Evolutionary conservation across 768 basidiomycete species (phyloP).

Genomic region (Phanerodontia chrysosporium): DNA sequence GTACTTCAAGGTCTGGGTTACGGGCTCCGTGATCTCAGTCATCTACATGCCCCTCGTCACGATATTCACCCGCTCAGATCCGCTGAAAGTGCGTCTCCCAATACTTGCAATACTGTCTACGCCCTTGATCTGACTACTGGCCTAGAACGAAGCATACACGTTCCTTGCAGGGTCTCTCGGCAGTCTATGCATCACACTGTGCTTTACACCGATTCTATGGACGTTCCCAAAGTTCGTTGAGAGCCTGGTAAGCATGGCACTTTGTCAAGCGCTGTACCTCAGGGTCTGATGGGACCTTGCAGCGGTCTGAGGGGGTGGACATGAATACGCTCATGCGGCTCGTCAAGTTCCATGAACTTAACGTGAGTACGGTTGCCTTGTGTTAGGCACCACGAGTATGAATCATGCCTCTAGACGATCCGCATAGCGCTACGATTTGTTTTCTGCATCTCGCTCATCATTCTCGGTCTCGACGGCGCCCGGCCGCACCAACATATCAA

Average conservation of each 20-base stretch:
- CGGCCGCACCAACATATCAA: slow-evolving; percentile 61
- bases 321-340: slow-evolving; percentile 61
- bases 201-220: slow-evolving; percentile 72
- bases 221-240: slow-evolving; percentile 62
- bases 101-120: not conserved
- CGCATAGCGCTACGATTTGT: slow-evolving; percentile 72
- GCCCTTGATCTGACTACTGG: slow-evolving; percentile 8
- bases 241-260: slow-evolving; percentile 44
- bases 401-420: slow-evolving; percentile 42
- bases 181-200: slow-evolving; percentile 65
- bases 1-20: slow-evolving; percentile 72
- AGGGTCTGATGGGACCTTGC: slow-evolving; percentile 1
- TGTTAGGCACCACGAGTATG: not conserved
- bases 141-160: slow-evolving; percentile 66
- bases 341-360: slow-evolving; percentile 78
- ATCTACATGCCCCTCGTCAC: slow-evolving; percentile 70
- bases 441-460: slow-evolving; percentile 60
- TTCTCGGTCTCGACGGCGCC: slow-evolving; percentile 68
- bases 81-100: slow-evolving; percentile 44
- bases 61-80: slow-evolving; percentile 54
- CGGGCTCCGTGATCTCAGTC: slow-evolving; percentile 58
- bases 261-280: no score
- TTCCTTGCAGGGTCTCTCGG: slow-evolving; percentile 69
- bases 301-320: slow-evolving; percentile 65
- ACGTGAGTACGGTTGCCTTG: no score